These are phyloP conservation scores for Cutaneotrichosporon cavernicola DNA, from an alignment of 1,284 basidiomycete genomes.

Conservation along the genomic window DNA sequence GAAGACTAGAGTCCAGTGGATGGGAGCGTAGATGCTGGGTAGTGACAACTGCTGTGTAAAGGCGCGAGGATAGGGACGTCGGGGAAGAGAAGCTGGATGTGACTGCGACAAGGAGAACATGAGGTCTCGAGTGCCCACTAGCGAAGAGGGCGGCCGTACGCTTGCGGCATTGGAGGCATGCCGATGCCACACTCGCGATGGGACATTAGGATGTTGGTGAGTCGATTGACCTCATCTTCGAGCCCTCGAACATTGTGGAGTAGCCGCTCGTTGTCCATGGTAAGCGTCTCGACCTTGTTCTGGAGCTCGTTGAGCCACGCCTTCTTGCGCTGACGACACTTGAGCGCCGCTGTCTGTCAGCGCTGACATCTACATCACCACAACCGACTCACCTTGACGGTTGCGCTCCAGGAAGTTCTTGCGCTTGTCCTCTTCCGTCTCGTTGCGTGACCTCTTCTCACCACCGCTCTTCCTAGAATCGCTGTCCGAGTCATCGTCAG, in stretches of 20 bases:
- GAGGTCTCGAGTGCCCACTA: background rate
- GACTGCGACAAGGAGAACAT: background rate
- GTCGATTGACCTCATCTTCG: conserved; percentile 62
- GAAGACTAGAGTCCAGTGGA: conserved; percentile 10
- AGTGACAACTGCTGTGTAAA: conserved; percentile 2
- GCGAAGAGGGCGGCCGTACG: conserved; percentile 27
- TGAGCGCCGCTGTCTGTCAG: conserved; percentile 75
- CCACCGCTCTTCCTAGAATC: conserved; percentile 37
- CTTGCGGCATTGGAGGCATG: conserved; percentile 25
- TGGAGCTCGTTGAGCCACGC: conserved; percentile 93
- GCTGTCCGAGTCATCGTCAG: conserved; percentile 54
- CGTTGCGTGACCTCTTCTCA: conserved; percentile 61
- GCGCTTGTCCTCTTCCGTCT: conserved; percentile 94
- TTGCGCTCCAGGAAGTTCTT: conserved; percentile 92
- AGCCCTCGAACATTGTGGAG: conserved; percentile 57
- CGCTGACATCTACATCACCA: background rate
- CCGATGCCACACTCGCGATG: conserved; percentile 50
- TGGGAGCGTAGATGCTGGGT: conserved; percentile 4
- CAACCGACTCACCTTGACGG: conserved; percentile 69
- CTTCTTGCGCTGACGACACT: conserved; percentile 98
- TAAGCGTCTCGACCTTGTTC: conserved; percentile 85
- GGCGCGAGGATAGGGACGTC: background rate
- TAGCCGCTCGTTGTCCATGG: conserved; percentile 91
- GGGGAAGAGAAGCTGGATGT: background rate
- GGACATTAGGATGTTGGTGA: conserved; percentile 52